Base-by-base conservation (phyloP, 169 alveolate genomes). In the Cryptosporidium viatorum region DNA sequence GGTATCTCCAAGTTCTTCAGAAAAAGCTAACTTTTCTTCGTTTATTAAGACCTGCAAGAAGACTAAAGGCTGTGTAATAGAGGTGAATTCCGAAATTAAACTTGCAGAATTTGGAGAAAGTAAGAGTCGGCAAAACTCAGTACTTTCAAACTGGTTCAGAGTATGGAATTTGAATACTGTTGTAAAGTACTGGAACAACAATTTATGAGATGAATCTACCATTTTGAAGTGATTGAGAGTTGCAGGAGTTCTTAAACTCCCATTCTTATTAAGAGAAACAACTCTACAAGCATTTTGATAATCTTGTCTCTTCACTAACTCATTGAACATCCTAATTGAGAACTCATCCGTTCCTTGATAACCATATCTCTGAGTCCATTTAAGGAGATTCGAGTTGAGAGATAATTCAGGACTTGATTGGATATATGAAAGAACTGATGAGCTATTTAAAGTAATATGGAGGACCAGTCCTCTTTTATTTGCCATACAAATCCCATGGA, bases 1-100 rank as follows among this genome's bases (percentile, higher is more conserved):
- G 92, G 97, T 89, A 91, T 98, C 99, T 16, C 99, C 99, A 31
- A 98, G 95, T 91, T 97, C 98, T 92, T 97, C 99, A 45, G 99
- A 97, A 86, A 97, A 97, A 39, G 99, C 98, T 70, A 99, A 93
- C 94, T 98, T 98, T 70, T 97, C 99, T 87, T 97, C 98, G 60
- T 96, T 95, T 74, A 99, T 94, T 99, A 99, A 98, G 85, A 96
- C 96, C 92, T 97, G 98, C 37, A 99, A 91, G 62, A 98, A 84
- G 23, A 41, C 12, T 12, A 45, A 1, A 37, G 89, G 80, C 23
- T 52, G 59, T 16, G 69, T 52, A 21, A 69, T 59, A 1, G 85
- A 33, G 8, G 68, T 16, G 23, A 43, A 74, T 43, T 37, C 73
- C 1, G 85, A 60, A 26, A 86, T 50, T 95, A 95, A 75, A 94